These are phyloP conservation scores for Henckelia pumila DNA, from an alignment of 257 asterid genomes.

Conservation along the genomic window DNA sequence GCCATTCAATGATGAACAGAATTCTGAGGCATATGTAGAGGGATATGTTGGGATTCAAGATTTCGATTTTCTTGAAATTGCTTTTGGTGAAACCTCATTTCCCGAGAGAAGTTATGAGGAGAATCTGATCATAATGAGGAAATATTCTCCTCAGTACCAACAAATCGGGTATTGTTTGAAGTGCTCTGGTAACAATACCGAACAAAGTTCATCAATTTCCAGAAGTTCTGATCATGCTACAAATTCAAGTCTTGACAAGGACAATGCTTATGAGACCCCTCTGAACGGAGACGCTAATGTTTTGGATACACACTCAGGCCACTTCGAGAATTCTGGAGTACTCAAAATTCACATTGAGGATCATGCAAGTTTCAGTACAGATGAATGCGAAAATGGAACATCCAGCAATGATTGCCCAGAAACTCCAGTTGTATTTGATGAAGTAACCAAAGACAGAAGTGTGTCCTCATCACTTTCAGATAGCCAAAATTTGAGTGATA, in stretches of 20 bases:
- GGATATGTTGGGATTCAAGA: conserved; percentile 21
- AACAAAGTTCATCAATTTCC: conserved; percentile 20
- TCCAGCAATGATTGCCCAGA: conserved; percentile 22
- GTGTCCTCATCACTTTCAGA: conserved; percentile 31
- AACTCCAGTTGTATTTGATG: conserved; percentile 32
- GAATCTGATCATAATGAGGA: conserved; percentile 30
- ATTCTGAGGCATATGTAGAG: conserved; percentile 19
- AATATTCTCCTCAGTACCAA: conserved; percentile 31
- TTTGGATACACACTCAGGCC: conserved; percentile 5
- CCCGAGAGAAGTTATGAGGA: conserved; percentile 51
- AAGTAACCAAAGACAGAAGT: conserved; percentile 23
- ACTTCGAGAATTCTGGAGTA: conserved; percentile 24
- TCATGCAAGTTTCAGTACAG: conserved; percentile 7
- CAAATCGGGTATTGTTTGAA: conserved; percentile 29
- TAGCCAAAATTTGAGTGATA: conserved; percentile 26
- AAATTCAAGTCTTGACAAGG: conserved; percentile 16
- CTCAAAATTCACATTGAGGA: conserved; percentile 5
- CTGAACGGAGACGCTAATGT: conserved; percentile 11
- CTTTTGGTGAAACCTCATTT: conserved; percentile 50
- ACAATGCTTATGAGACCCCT: conserved; percentile 13
- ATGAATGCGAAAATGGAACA: conserved; percentile 20
- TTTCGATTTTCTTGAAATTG: conserved; percentile 32
- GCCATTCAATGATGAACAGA: conserved; percentile 24
- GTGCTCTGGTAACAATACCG: conserved; percentile 32
- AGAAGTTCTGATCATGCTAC: conserved; percentile 17